phyloP scores from a whole-genome alignment of 2,329 filamentous ascomycete genomes.

The Fusarium irregulare region DNA sequence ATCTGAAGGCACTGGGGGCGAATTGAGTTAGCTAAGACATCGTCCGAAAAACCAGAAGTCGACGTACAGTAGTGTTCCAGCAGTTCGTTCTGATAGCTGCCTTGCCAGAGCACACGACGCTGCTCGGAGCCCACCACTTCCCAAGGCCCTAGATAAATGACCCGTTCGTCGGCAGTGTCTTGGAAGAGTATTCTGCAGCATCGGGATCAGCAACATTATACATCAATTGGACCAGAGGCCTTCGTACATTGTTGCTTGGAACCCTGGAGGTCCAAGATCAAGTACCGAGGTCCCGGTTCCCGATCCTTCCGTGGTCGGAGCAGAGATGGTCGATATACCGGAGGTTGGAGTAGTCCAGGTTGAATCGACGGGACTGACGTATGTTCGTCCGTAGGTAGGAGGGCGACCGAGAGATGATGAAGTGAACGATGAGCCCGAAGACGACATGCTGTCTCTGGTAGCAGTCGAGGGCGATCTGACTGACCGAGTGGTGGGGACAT shows the following conservation, averaged over 20 bases:
- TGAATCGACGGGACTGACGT: constrained; percentile 58
- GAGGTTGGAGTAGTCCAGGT: constrained; percentile 62
- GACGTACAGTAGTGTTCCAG: constrained; percentile 63
- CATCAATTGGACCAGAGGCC: constrained; percentile 7
- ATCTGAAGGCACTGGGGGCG: constrained; percentile 57
- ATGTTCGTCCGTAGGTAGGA: constrained; percentile 55
- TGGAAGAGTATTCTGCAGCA: constrained; percentile 61
- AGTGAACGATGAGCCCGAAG: constrained; percentile 61
- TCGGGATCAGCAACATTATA: constrained; percentile 39
- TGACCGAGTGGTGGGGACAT: constrained; percentile 48
- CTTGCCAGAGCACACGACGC: constrained; percentile 64
- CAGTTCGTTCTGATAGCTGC: constrained; percentile 63
- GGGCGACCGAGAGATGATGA: constrained; percentile 58
- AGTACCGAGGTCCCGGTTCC: constrained; percentile 57
- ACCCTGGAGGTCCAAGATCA: constrained; percentile 64
- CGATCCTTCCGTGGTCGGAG: constrained; percentile 53
- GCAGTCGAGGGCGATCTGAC: constrained; percentile 46
- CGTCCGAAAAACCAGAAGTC: not conserved
- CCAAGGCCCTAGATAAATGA: constrained; percentile 66
- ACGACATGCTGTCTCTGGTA: constrained; percentile 54
- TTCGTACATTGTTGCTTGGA: constrained; percentile 64
- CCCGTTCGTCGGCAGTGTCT: constrained; percentile 60
- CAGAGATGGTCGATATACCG: constrained; percentile 58
- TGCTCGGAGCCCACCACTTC: constrained; percentile 61
- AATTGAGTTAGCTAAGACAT: constrained; percentile 13